Conservation (phyloP, 441 rosid species). For the Bruguiera hainesii region DNA sequence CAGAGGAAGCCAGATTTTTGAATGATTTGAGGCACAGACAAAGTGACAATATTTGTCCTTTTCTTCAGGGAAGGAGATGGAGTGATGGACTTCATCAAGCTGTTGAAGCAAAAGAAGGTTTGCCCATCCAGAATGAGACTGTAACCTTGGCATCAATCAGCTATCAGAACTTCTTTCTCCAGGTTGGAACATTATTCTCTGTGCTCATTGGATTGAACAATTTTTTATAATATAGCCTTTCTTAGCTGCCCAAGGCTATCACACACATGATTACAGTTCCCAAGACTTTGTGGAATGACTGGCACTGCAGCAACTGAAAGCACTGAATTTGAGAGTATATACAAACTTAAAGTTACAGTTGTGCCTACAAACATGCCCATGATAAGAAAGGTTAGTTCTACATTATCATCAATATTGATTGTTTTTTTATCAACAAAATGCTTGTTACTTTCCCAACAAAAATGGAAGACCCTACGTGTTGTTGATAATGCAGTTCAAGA, state of each 20-base stretch:
- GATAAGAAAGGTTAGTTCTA: conserved; percentile 79
- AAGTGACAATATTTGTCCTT: conserved; percentile 9
- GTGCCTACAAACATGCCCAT: conserved; percentile 97
- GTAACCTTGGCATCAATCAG: conserved; percentile 93
- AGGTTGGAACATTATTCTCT: conserved; percentile 49
- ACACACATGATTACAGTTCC: conserved; percentile 49
- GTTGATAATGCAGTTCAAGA: conserved; percentile 1
- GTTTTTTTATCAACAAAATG: not conserved
- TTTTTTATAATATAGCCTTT: conserved; percentile 12
- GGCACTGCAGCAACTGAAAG: conserved; percentile 98
- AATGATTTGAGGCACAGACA: not conserved
- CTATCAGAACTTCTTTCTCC: conserved; percentile 96
- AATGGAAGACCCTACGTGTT: conserved; percentile 1
- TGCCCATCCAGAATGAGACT: conserved; percentile 98
- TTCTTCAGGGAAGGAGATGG: conserved; percentile 88
- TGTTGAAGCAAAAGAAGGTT: conserved; percentile 94
- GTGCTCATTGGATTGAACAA: conserved; percentile 12
- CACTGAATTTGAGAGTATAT: conserved; percentile 96
- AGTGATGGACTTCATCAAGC: conserved; percentile 99
- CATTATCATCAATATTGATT: conserved; percentile 10
- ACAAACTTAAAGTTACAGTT: conserved; percentile 92
- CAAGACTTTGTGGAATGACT: conserved; percentile 98
- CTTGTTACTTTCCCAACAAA: conserved; percentile 10
- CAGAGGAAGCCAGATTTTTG: not conserved
- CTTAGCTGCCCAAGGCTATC: conserved; percentile 13